Evolutionary conservation across 192 early-diverging fungal species (phyloP).

Genomic region (Gigaspora rosea): DNA sequence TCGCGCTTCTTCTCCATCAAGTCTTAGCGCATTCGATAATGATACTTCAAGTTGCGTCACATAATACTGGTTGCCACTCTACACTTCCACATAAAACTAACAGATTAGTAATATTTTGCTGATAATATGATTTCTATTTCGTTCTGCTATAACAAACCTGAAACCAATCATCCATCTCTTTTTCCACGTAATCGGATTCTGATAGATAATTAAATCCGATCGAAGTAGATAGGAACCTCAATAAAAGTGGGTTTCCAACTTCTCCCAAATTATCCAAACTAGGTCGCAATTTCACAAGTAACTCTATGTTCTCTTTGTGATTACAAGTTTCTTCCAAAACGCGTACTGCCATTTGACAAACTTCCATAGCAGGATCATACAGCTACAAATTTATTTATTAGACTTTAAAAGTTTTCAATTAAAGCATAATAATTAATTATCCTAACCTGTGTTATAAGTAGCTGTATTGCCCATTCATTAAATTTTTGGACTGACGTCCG

Average conservation of each 20-base stretch:
- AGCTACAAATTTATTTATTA: conserved; percentile 46
- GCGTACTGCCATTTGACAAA: conserved; percentile 67
- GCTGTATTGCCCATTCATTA: conserved; percentile 70
- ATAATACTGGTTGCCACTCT: conserved; percentile 67
- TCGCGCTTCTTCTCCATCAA: conserved; percentile 13
- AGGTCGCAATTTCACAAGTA: conserved; percentile 69
- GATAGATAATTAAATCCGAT: conserved; percentile 72
- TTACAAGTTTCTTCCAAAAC: conserved; percentile 73
- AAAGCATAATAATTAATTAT: not conserved
- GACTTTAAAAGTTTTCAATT: not conserved
- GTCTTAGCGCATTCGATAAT: conserved; percentile 48
- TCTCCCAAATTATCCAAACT: conserved; percentile 74
- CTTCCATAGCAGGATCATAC: conserved; percentile 74
- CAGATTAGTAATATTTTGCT: not conserved
- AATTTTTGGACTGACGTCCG: conserved; percentile 58
- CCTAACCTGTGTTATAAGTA: conserved; percentile 66
- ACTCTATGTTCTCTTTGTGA: conserved; percentile 64
- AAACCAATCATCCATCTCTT: conserved; percentile 81
- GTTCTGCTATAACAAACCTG: conserved; percentile 54
- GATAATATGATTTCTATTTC: not conserved
- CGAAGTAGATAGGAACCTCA: conserved; percentile 70
- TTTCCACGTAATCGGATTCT: conserved; percentile 70
- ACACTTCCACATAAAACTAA: not conserved
- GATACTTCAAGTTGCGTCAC: conserved; percentile 68
- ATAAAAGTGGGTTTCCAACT: conserved; percentile 64